Base-by-base conservation (phyloP, 1,284 basidiomycete genomes). In the Kwoniella shivajii region DNA sequence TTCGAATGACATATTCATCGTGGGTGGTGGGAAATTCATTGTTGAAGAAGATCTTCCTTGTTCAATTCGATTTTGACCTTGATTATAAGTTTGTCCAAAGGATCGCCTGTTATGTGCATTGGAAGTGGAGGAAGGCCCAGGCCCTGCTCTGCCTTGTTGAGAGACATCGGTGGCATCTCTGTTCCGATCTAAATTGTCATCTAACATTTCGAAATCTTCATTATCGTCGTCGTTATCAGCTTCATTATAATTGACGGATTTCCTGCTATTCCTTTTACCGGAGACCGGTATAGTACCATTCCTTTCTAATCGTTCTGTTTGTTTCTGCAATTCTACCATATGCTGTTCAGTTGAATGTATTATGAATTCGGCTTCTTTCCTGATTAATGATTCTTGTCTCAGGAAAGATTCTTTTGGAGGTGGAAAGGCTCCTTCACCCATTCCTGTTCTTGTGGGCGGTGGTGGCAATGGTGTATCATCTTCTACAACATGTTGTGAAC, bases 281-380 rank as follows among this genome's bases (percentile, higher is more conserved):
- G 37, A n/a, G 10, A 43, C 41, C 5, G 34, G 33, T 9, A 18
- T 26, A 9, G 54, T 37, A 3, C 42, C 38, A 24, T 27, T 44
- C 44, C 26, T 29, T 49, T 43, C n/a, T 18, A 24, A 47, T 48
- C 54, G 39, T 29, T 44, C 27, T 37, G 20, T 29, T 4, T 39
- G 45, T 36, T 49, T 57, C 27, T 46, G 31, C 22, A 49, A 43
- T 41, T 65, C 59, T 36, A 53, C 34, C 4, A 57, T 43, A 10
- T 64, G 43, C 37, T 39, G 43, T 34, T 56, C 53, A 20, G 69
- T 61, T 13, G 46, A 42, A 5, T 63, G 46, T 18, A 73, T 68
- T 29, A 75, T 68, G 42, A 63, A 64, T 4, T 54, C 27, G 7
- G 69, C 72, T 47, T 74, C 72, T 6, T 49, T 66, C 31, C 71